Evolutionary conservation across 202 grass and related monocot species (phyloP).

Genomic region (Zizania palustris): DNA sequence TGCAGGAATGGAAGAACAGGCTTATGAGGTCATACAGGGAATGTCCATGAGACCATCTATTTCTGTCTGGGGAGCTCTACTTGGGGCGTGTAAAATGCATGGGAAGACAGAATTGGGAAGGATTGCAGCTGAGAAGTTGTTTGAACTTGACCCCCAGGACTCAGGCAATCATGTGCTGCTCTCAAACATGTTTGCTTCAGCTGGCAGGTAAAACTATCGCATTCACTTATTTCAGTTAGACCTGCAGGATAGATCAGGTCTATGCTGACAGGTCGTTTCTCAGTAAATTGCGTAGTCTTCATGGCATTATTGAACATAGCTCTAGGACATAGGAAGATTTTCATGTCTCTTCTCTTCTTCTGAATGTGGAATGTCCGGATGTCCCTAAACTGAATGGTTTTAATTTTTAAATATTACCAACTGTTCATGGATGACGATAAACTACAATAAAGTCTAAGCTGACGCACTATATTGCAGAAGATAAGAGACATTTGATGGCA

Average conservation of each 20-base stretch:
- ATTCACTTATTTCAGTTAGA: background rate
- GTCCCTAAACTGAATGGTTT: background rate
- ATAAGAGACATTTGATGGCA: background rate
- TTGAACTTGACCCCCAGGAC: conserved; percentile 73
- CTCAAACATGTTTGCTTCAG: conserved; percentile 75
- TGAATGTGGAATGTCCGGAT: background rate
- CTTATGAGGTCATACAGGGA: conserved; percentile 72
- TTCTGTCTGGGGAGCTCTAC: conserved; percentile 77
- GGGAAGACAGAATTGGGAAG: conserved; percentile 67
- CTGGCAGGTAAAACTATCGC: conserved; percentile 62
- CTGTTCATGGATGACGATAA: background rate
- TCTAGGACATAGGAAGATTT: background rate
- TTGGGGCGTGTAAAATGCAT: conserved; percentile 78
- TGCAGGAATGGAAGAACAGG: conserved; percentile 70
- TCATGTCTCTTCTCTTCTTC: conserved; percentile 18
- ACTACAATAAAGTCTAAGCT: background rate
- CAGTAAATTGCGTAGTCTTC: conserved; percentile 5
- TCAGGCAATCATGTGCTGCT: conserved; percentile 78
- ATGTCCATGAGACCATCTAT: conserved; percentile 75
- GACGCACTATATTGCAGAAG: background rate
- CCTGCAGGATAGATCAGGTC: background rate
- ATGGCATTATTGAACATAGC: background rate
- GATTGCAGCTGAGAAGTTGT: conserved; percentile 76
- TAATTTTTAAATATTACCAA: background rate
- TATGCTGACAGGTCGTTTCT: background rate